These are phyloP conservation scores for Epicoccum sorghinum DNA, from an alignment of 2,329 filamentous ascomycete species.

Conservation along the genomic window DNA sequence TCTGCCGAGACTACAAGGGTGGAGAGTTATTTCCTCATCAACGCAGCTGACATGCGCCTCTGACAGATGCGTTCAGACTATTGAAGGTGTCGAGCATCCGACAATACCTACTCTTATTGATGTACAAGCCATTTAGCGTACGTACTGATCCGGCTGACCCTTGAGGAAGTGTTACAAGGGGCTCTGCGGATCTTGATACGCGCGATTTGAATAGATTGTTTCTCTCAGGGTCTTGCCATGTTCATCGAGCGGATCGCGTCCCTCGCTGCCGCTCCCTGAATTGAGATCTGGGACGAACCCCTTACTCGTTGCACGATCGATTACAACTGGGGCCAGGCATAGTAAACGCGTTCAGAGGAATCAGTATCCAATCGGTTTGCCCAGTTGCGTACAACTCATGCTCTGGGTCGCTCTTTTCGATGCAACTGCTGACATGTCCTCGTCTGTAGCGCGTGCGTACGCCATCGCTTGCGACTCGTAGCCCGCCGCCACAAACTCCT, in stretches of 20 bases:
- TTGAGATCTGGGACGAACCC: background rate
- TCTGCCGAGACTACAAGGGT: background rate
- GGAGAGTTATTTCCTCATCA: background rate
- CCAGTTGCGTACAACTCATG: too few species aligned
- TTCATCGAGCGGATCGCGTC: background rate
- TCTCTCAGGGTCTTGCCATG: constrained; percentile 5
- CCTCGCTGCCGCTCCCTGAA: background rate
- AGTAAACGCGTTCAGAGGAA: background rate
- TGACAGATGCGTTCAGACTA: background rate
- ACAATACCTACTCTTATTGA: background rate
- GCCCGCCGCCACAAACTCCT: background rate
- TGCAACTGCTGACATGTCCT: background rate
- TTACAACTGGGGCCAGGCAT: background rate
- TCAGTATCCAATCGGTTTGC: too few species aligned
- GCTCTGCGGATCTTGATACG: constrained; percentile 8
- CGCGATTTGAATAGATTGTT: constrained; percentile 6
- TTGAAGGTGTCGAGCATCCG: background rate
- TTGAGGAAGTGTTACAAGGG: constrained; percentile 1
- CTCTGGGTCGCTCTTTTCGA: too few species aligned
- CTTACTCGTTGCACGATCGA: background rate
- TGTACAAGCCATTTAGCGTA: background rate
- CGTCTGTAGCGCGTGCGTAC: background rate
- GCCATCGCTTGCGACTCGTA: constrained; percentile 1
- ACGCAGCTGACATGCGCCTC: background rate
- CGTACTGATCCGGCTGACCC: background rate